Evolutionary conservation across 768 basidiomycete species (phyloP), one percentile per base, ranked within the genome.

Genomic region (Boletus vermiculosoides): DNA sequence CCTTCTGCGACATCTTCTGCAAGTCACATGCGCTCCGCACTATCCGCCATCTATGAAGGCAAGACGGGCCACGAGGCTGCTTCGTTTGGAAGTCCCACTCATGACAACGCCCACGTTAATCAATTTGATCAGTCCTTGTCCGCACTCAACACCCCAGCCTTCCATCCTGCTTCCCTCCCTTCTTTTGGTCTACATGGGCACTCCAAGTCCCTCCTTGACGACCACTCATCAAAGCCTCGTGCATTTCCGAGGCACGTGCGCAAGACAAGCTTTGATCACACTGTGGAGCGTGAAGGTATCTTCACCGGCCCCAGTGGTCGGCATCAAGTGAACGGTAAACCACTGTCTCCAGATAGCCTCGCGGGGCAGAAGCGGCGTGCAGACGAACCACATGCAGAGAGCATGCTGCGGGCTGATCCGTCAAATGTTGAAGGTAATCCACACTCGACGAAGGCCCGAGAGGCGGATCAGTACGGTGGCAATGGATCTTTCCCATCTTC

Each of bases 201-300:
- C 50, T 76, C 80, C 47, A 73, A 72, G 49, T 63, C 60, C 51
- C 65, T 65, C 49, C 60, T 54, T 58, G 61, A 79, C 58, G 59
- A 71, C 63, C 63, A 66, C 25, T 65, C 74, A 56, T 65, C 71
- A 50, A 74, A 74, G 59, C 66, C 78, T 62, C 84, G 80, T 60
- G 73, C 80, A 31, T 91, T 94, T 69, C 91, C 94, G 51, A 83
- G 88, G 57, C 88, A 90, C 72, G 91, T 93, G 56, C 84, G 94
- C 59, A 97, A 97, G 78, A 92, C 94, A 45, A 94, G 92, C 73
- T 96, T 94, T 71, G 94, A 97, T 72, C 94, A 94, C 73, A 94
- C 94, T 4, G 87, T 95, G 40, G 80, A 82, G 37, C 83, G 82
- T 61, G 85, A 87, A 58, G 83, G 80, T 37, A 80, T 86, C 53